Percentiles rank a stretch among this genome's conserved stretches.
Evolutionary conservation across 345 rosid species (phyloP).

Genomic region (Hirschfeldia incana): DNA sequence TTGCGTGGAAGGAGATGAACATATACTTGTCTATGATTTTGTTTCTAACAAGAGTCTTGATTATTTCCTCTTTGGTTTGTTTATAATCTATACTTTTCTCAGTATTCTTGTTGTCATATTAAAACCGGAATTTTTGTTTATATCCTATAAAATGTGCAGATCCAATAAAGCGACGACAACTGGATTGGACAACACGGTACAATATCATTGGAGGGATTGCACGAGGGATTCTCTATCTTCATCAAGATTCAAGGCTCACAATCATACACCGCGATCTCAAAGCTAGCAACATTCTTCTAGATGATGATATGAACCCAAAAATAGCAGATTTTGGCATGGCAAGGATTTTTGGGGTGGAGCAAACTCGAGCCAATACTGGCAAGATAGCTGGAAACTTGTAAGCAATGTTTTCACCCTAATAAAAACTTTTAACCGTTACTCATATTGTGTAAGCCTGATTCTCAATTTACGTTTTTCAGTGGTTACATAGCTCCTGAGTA

Average conservation of each 20-base stretch:
- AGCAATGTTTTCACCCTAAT: not conserved
- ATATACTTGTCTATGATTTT: no score
- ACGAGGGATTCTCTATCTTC: no score
- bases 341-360: conserved; percentile 18
- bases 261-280: no score
- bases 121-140: not conserved
- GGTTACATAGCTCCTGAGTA: not conserved
- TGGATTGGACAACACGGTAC: not conserved
- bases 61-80: not conserved
- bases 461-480: not conserved
- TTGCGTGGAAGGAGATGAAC: no score
- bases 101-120: no score
- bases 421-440: not conserved
- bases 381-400: conserved; percentile 39
- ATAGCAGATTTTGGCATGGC: conserved; percentile 38
- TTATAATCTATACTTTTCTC: not conserved
- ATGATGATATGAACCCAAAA: conserved; percentile 27
- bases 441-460: no score
- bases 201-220: no score
- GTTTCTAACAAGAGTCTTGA: no score
- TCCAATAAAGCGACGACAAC: not conserved
- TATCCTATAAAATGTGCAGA: not conserved
- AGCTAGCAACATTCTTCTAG: no score
- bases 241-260: no score
- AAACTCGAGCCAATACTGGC: conserved; percentile 28